phyloP scores from a whole-genome alignment of 495 filamentous ascomycete genomes.

The Pyrenula aspistea region DNA sequence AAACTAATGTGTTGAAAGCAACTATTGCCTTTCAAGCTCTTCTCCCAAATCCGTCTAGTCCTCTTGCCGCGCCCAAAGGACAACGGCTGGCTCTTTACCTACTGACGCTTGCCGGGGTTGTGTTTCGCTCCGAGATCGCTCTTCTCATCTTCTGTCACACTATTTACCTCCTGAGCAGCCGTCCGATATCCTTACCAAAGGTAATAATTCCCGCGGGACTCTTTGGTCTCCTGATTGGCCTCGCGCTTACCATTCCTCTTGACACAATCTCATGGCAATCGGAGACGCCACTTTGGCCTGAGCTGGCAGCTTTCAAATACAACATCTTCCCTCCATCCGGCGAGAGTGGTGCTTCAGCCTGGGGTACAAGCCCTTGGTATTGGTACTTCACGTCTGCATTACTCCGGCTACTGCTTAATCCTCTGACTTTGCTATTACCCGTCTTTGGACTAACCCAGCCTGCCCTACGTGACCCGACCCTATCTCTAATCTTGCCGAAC shows the following conservation, averaged over 20 bases:
- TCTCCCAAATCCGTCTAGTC: constrained; percentile 37
- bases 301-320: constrained; percentile 79
- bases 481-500: constrained; percentile 50
- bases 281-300: constrained; percentile 67
- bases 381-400: constrained; percentile 79
- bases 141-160: constrained; percentile 56
- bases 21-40: constrained; percentile 61
- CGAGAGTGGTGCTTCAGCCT: constrained; percentile 60
- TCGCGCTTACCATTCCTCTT: constrained; percentile 54
- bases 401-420: constrained; percentile 76
- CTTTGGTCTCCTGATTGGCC: constrained; percentile 46
- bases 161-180: constrained; percentile 37
- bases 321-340: constrained; percentile 52
- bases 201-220: constrained; percentile 57
- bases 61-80: constrained; percentile 25
- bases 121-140: constrained; percentile 86
- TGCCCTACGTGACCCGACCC: constrained; percentile 29
- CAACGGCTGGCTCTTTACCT: constrained; percentile 49
- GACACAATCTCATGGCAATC: constrained; percentile 90
- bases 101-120: constrained; percentile 67
- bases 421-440: constrained; percentile 49
- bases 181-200: constrained; percentile 35
- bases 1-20: constrained; percentile 27
- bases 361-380: constrained; percentile 76
- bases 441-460: constrained; percentile 49